These are phyloP conservation scores for Geosmithia putterillii DNA, from an alignment of 2,329 filamentous ascomycete genomes.

Conservation along the genomic window DNA sequence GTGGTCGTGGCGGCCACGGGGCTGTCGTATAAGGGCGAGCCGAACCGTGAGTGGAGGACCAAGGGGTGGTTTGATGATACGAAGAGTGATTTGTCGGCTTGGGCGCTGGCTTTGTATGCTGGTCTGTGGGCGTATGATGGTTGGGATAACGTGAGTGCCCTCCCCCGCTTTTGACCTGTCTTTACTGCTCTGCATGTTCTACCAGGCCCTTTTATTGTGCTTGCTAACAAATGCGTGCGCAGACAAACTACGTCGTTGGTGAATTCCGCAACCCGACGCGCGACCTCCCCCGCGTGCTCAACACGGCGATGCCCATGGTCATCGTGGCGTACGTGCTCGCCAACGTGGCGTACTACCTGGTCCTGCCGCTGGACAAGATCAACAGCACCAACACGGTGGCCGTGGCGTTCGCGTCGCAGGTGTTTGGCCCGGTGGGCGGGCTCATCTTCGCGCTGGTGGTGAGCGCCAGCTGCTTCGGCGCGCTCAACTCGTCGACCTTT, in stretches of 20 bases:
- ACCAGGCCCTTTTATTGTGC: background rate
- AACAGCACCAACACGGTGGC: slow-evolving; percentile 90
- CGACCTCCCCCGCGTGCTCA: slow-evolving; percentile 87
- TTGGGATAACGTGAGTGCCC: slow-evolving; percentile 82
- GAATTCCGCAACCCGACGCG: slow-evolving; percentile 87
- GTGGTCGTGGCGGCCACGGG: slow-evolving; percentile 84
- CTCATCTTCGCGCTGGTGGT: slow-evolving; percentile 82
- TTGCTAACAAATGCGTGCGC: slow-evolving; percentile 9
- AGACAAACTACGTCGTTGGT: slow-evolving; percentile 96
- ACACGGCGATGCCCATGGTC: slow-evolving; percentile 90
- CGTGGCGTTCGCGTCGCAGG: slow-evolving; percentile 80
- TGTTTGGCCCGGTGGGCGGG: slow-evolving; percentile 75
- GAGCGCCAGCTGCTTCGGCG: slow-evolving; percentile 83
- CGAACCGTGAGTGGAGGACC: slow-evolving; percentile 78
- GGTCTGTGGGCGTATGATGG: slow-evolving; percentile 97
- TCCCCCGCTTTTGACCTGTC: background rate
- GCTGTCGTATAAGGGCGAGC: slow-evolving; percentile 60
- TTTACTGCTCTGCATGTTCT: too few relatives aligned
- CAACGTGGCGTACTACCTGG: slow-evolving; percentile 89
- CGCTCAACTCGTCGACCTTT: slow-evolving; percentile 88
- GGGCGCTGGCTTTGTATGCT: slow-evolving; percentile 90
- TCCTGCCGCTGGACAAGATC: slow-evolving; percentile 69
- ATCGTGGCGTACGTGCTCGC: slow-evolving; percentile 84
- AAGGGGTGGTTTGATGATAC: slow-evolving; percentile 84
- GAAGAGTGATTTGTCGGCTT: slow-evolving; percentile 65